Percentiles rank a stretch among this genome's conserved stretches.
Conservation (phyloP, 1,284 basidiomycete species). For the Ceratobasidium sp. region DNA sequence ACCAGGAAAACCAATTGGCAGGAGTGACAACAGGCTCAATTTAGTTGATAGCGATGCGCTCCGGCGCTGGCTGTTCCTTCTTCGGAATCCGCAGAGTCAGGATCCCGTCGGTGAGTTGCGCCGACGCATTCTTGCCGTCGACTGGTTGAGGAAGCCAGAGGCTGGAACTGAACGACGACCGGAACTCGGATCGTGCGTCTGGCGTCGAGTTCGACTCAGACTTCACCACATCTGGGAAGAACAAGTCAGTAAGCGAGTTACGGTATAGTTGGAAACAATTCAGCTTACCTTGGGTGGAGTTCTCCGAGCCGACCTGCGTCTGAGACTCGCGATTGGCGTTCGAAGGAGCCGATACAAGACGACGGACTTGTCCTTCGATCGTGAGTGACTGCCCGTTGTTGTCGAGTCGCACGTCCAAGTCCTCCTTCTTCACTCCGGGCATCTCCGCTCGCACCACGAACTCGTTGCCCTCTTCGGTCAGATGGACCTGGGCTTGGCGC, state of each 20-base stretch:
- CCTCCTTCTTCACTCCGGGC: conserved; percentile 78
- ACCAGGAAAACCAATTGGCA: no score
- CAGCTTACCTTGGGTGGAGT: conserved; percentile 22
- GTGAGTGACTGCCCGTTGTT: conserved; percentile 72
- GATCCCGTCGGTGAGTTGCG: conserved; percentile 71
- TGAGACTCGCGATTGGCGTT: neutral
- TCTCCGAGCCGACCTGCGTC: neutral
- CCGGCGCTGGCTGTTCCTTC: neutral
- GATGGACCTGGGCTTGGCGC: conserved; percentile 59
- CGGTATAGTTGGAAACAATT: neutral
- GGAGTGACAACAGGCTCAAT: no score
- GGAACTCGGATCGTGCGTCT: conserved; percentile 44
- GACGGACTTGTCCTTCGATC: conserved; percentile 67
- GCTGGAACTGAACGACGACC: conserved; percentile 66
- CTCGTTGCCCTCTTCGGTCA: conserved; percentile 67
- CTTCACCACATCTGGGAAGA: conserved; percentile 13
- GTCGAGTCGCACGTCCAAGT: conserved; percentile 71
- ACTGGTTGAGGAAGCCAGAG: conserved; percentile 71
- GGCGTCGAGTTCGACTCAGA: conserved; percentile 1
- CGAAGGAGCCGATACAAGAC: conserved; percentile 43
- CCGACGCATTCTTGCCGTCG: conserved; percentile 63
- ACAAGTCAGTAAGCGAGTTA: conserved; percentile 2
- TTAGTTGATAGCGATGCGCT: conserved; percentile 22
- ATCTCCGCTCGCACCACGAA: conserved; percentile 77
- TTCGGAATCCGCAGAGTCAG: conserved; percentile 51